Evolutionary conservation across 164 flowering plant species (phyloP).

Genomic region (Echeveria elegans): DNA sequence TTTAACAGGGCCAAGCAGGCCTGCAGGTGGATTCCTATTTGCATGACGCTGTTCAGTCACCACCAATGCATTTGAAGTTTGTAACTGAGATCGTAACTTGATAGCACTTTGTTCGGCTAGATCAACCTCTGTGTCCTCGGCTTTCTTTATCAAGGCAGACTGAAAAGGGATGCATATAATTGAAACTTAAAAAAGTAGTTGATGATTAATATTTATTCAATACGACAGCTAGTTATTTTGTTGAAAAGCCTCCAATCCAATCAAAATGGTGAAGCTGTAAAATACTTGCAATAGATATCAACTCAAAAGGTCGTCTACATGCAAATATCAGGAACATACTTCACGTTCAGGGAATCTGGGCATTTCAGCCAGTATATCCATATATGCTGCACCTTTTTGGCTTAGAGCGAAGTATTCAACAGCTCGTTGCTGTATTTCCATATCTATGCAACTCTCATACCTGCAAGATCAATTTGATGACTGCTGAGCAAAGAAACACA

Average conservation of each 20-base stretch:
- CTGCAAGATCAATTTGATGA: constrained; percentile 22
- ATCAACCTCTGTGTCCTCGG: constrained; percentile 88
- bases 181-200: constrained; percentile 20
- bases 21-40: constrained; percentile 55
- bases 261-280: too few relatives aligned
- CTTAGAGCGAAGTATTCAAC: constrained; percentile 84
- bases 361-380: constrained; percentile 97
- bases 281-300: too few relatives aligned
- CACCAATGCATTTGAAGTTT: constrained; percentile 79
- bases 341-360: constrained; percentile 98
- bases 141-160: constrained; percentile 87
- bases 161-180: constrained; percentile 12
- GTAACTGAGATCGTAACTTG: constrained; percentile 82
- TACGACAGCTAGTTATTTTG: too few relatives aligned
- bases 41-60: constrained; percentile 64
- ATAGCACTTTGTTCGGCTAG: constrained; percentile 98
- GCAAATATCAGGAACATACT: constrained; percentile 29
- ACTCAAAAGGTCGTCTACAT: background rate
- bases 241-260: too few relatives aligned
- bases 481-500: too few relatives aligned
- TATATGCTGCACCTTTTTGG: constrained; percentile 74
- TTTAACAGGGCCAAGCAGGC: constrained; percentile 63
- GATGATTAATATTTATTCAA: too few relatives aligned
- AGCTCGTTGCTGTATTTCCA: constrained; percentile 96
- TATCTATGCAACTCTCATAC: constrained; percentile 95